phyloP scores from a whole-genome alignment of 768 basidiomycete genomes.

The Podaxis pistillaris region DNA sequence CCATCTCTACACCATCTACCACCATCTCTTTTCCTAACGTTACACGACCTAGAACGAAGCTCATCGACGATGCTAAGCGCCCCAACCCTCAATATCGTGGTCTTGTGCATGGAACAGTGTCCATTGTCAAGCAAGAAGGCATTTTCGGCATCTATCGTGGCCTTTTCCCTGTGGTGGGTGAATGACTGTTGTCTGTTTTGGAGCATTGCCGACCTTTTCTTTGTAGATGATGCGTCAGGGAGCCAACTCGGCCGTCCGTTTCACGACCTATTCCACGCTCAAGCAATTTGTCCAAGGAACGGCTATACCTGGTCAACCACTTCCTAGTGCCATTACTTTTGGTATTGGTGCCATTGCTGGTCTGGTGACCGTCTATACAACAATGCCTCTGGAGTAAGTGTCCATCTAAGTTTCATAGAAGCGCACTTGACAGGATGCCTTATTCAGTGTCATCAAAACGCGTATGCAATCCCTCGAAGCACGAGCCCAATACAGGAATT shows the following conservation, averaged over 20 bases:
- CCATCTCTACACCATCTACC: not conserved
- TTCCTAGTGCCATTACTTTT: constrained; percentile 89
- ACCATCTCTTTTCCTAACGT: not conserved
- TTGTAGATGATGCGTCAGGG: constrained; percentile 94
- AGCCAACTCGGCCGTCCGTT: constrained; percentile 94
- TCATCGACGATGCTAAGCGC: constrained; percentile 91
- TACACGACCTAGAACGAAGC: constrained; percentile 70
- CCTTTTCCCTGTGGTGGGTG: constrained; percentile 86
- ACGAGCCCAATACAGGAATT: constrained; percentile 80
- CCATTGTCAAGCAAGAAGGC: constrained; percentile 86
- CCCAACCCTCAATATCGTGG: constrained; percentile 85
- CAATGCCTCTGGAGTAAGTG: constrained; percentile 78
- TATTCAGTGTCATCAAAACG: constrained; percentile 89
- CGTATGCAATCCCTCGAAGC: constrained; percentile 95
- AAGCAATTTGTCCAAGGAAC: constrained; percentile 92
- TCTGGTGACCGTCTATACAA: constrained; percentile 90
- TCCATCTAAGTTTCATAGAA: not conserved
- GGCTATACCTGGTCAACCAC: constrained; percentile 74
- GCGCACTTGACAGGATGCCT: not conserved
- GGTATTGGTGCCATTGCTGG: constrained; percentile 93
- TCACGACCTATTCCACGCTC: constrained; percentile 91
- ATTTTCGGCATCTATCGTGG: constrained; percentile 85
- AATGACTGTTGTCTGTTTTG: not conserved
- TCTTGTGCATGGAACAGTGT: constrained; percentile 76
- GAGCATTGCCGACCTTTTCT: not conserved